Evolutionary conservation across 257 asterid genomes (phyloP), one percentile per base, ranked within the genome.

Genomic region (Rehmannia glutinosa): DNA sequence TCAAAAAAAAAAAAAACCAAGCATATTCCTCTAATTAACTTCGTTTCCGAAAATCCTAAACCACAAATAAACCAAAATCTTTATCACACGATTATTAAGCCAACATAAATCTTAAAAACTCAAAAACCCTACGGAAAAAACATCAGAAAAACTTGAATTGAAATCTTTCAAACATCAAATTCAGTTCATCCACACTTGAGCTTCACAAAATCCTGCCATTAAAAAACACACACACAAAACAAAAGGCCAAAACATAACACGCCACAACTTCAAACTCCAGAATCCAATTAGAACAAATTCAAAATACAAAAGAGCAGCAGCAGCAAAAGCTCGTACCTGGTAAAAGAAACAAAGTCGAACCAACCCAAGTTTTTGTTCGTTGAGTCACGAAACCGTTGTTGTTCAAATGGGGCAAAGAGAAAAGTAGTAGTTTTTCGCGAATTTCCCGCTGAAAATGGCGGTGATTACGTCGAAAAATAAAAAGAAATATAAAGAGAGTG

Each of bases 361-460:
- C 66, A 68, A 16, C 39, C 47, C 16, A 27, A 42, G 20, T 3
- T 30, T n/a, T 33, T 21, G 16, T 17, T 56, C 16, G 46, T 41
- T 2, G 46, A 41, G 46, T 41, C 47, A 55, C 56, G 49, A 57
- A 57, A 58, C 65, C 35, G 47, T 27, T 62, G 33, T 36, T 30
- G 21, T 41, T 47, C 38, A 65, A 56, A 65, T 42, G 47, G 25
- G 25, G 33, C 10, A 41, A 39, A n/a, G 7, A 20, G 41, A 27
- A 23, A 17, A 15, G 30, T 42, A 1, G 17, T 15, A 36, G 39
- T 13, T 41, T 41, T 9, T 41, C 11, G 46, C 46, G 46, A 41
- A 41, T 3, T 75, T 86, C 86, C 87, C 89, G 92, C 89, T 83
- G 84, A 83, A 81, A 83, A 73, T 65, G 80, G 92, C 86, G 86